These are phyloP conservation scores for Cenococcum geophilum DNA, from an alignment of 495 filamentous ascomycete species.

Conservation along the genomic window DNA sequence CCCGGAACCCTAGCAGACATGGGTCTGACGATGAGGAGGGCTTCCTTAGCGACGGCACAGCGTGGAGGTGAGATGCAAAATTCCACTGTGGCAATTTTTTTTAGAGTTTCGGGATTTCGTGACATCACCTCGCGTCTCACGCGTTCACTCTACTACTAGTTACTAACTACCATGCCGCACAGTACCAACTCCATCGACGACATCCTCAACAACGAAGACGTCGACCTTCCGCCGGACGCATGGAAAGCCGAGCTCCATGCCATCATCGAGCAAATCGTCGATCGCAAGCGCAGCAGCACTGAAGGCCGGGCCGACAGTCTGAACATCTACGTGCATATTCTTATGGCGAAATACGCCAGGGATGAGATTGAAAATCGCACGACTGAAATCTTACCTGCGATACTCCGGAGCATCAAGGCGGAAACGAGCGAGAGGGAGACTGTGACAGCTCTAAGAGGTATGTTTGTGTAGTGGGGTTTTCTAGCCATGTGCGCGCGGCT, in stretches of 20 bases:
- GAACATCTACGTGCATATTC: conserved; percentile 60
- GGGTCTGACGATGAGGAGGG: conserved; percentile 75
- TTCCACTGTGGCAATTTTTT: background rate
- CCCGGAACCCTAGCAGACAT: conserved; percentile 44
- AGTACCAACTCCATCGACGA: conserved; percentile 51
- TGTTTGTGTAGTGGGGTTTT: background rate
- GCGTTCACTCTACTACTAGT: background rate
- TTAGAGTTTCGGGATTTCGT: background rate
- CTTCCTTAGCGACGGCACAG: conserved; percentile 61
- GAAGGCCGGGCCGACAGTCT: conserved; percentile 72
- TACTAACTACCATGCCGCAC: conserved; percentile 22
- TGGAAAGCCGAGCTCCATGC: conserved; percentile 65
- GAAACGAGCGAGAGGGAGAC: conserved; percentile 70
- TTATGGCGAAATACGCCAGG: conserved; percentile 66
- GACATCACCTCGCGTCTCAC: conserved; percentile 13
- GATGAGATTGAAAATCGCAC: conserved; percentile 58
- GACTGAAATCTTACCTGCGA: conserved; percentile 61
- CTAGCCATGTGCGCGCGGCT: background rate
- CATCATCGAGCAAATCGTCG: conserved; percentile 72
- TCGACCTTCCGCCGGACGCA: conserved; percentile 45
- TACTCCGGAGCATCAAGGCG: conserved; percentile 65
- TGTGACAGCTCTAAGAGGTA: conserved; percentile 57
- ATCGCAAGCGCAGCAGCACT: conserved; percentile 79
- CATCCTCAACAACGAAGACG: conserved; percentile 48
- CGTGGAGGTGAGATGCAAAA: conserved; percentile 52